Percentiles rank a stretch among this genome's conserved stretches.
Evolutionary conservation across 164 flowering plant species (phyloP).

Genomic region (Akebia trifoliata): DNA sequence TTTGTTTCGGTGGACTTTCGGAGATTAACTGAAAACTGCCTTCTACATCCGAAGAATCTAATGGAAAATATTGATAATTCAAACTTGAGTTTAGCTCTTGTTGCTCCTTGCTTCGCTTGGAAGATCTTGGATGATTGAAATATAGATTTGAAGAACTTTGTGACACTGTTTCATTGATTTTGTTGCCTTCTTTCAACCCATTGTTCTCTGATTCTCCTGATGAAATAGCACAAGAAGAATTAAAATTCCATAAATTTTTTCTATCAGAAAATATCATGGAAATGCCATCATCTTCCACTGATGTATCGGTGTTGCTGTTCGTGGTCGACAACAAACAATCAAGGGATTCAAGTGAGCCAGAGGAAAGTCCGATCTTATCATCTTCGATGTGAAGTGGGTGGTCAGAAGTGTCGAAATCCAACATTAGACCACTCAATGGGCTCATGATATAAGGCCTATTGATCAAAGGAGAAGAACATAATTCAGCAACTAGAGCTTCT

Average conservation of each 20-base stretch:
- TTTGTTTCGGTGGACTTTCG: conserved; percentile 36
- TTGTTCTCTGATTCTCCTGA: conserved; percentile 52
- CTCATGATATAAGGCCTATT: conserved; percentile 11
- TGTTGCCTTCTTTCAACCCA: conserved; percentile 15
- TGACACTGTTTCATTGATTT: conserved; percentile 19
- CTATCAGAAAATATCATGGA: conserved; percentile 54
- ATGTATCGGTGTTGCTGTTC: conserved; percentile 52
- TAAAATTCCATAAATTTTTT: conserved; percentile 38
- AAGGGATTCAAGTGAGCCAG: conserved; percentile 47
- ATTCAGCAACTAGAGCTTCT: conserved; percentile 8
- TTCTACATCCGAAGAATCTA: conserved; percentile 19
- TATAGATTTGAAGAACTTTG: conserved; percentile 16
- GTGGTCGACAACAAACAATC: conserved; percentile 57
- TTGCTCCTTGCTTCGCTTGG: conserved; percentile 14
- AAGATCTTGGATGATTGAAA: conserved; percentile 7
- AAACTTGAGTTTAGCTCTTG: background rate
- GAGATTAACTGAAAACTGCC: conserved; percentile 38
- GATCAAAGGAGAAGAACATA: conserved; percentile 13
- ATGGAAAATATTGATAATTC: conserved; percentile 17
- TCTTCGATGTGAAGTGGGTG: conserved; percentile 1
- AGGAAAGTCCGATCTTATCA: conserved; percentile 9
- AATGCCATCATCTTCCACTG: conserved; percentile 57
- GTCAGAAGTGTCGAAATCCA: conserved; percentile 12
- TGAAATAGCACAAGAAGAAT: conserved; percentile 28
- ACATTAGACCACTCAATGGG: conserved; percentile 14